Evolutionary conservation across 2,329 filamentous ascomycete species (phyloP), one percentile per base, ranked within the genome.

Genomic region (Cordyceps militaris): DNA sequence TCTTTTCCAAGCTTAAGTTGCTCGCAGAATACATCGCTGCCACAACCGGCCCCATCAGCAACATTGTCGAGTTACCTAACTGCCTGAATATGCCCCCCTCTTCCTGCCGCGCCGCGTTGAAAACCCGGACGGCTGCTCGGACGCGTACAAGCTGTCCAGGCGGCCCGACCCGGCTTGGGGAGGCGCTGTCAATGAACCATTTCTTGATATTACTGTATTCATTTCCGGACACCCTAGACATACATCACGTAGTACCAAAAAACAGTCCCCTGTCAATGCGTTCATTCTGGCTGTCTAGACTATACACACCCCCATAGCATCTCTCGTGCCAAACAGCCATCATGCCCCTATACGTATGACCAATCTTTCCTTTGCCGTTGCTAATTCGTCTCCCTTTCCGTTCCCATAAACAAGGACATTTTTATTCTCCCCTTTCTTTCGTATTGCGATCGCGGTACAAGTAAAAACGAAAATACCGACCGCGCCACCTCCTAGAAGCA

Each of bases 281-380:
- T 58, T 48, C 56, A 58, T 58, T 58, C 24, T 49, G 56, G 56
- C 56, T 58, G 56, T 49, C 56, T 58, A 58, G 56, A 58, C 56
- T 58, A 54, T 58, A 58, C 56, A 58, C 56, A 28, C 11, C 48
- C 26, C 38, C 49, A 10, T 43, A n/a, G 34, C 42, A 48, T 48
- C 42, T 47, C 23, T 58, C 47, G 30, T 52, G 56, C 56, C 32
- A 52, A 52, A 58, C 56, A 58, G 56, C 56, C 56, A 58, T 52
- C 56, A 52, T 51, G 56, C 56, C 47, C 56, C 49, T 58, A 58
- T 58, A 49, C 56, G 16, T 44, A 52, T 53, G 56, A 54, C 47
- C 56, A 58, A 53, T 54, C 43, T 54, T 58, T 48, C 49, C 43
- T 48, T 58, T 50, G 46, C 55, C 56, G 56, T 58, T 58, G 42